Base-by-base conservation (phyloP, 805 yeast genomes). In the Candida pseudoglaebosa region DNA sequence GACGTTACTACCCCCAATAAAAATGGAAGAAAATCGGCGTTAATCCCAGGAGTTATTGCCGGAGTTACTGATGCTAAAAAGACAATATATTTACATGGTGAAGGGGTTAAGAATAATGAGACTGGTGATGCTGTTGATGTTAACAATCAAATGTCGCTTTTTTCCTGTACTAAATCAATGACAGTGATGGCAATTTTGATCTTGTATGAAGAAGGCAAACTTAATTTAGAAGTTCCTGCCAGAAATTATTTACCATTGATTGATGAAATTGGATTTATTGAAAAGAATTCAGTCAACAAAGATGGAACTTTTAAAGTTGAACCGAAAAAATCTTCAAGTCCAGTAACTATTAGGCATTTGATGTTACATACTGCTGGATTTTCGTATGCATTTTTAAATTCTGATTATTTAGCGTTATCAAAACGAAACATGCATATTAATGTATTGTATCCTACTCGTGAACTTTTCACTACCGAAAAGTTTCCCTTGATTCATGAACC, bases 121-220 rank as follows among this genome's bases (percentile, higher is more conserved):
- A 36, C 48, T 2, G 43, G 45, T 10, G 47, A 43, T 2, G 47
- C 50, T 5, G 41, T 54, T 1, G 21, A 36, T 13, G 28, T 37
- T 3, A 57, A 61, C 31, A 46, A 53, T 28, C 39, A 48, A 4
- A 43, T 61, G 24, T 39, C 51, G 4, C 47, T 34, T 17, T 62
- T 42, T 37, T 64, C 70, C 5, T 57, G 60, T 30, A 57, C 68
- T 6, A 65, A 65, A 41, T 46, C 66, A 5, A 47, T 65, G 28
- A 62, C 73, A 1, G 57, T 54, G 3, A 56, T 62, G 52, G 71
- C 65, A 3, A 43, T 60, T n/a, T 50, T 67, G 24, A 53, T 56
- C 18, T 54, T 68, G 17, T 53, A 52, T 29, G 68, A 66, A 22
- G 53, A 53, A 19, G 65, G 64, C 0, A 43, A 45, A 28, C 43